Evolutionary conservation across 768 basidiomycete genomes (phyloP).

Genomic region (Scleroderma bovista): DNA sequence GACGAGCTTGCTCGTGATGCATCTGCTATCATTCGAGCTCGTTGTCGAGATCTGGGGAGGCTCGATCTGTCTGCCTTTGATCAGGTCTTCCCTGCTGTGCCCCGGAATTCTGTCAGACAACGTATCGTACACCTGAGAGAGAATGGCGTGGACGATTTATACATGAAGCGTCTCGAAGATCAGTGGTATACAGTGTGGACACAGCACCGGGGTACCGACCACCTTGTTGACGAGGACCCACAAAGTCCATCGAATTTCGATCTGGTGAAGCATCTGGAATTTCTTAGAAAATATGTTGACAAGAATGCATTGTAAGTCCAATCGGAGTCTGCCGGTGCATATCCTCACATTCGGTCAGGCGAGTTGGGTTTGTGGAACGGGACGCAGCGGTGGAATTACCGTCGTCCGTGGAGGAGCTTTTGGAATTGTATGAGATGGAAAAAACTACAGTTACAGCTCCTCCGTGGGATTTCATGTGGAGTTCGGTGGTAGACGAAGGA

Average conservation of each 20-base stretch:
- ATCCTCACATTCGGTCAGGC: constrained; percentile 35
- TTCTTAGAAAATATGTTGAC: constrained; percentile 75
- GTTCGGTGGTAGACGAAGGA: constrained; percentile 61
- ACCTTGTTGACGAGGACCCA: constrained; percentile 68
- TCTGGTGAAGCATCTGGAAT: constrained; percentile 74
- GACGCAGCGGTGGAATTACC: constrained; percentile 37
- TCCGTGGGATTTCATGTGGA: constrained; percentile 74
- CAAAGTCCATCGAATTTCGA: constrained; percentile 69
- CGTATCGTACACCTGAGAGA: constrained; percentile 58
- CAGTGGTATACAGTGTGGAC: constrained; percentile 78
- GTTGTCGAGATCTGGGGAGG: constrained; percentile 56
- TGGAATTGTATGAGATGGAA: constrained; percentile 43
- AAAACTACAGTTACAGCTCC: constrained; percentile 40
- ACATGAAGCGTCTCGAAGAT: constrained; percentile 74
- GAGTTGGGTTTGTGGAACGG: constrained; percentile 55
- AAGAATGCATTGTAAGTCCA: constrained; percentile 77
- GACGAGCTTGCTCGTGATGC: constrained; percentile 88
- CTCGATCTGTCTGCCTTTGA: constrained; percentile 70
- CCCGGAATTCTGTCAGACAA: constrained; percentile 65
- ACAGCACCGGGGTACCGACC: constrained; percentile 57
- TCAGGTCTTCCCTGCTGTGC: constrained; percentile 76
- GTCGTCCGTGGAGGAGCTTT: constrained; percentile 38
- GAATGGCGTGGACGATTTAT: constrained; percentile 62
- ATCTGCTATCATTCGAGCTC: constrained; percentile 73
- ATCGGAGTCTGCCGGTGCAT: not conserved